Base-by-base conservation (phyloP, 306 rosid genomes). In the Dalbergia oliveri region DNA sequence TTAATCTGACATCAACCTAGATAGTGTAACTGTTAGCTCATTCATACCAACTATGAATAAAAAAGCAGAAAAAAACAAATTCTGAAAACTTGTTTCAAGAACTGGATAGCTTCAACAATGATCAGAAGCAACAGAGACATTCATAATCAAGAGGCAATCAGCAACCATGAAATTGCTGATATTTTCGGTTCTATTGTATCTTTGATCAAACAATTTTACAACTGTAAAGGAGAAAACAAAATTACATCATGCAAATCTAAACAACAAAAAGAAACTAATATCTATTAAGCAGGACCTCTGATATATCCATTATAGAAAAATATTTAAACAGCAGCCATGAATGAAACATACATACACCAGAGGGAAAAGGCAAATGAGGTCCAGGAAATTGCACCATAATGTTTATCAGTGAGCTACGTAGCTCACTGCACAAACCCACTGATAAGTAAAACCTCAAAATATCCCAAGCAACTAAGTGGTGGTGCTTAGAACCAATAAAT, bases 21-120 rank as follows among this genome's bases (percentile, higher is more conserved):
- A 26, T 26, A 26, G 31, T 26, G 31, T 26, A 26, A 26, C 1
- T 26, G 31, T 14, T 37, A 63, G 33, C 66, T 72, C 23, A 26
- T 69, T 70, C 78, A 82, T 10, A 33, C 47, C 8, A 41, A 51
- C 58, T 47, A 44, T 7, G 12, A 63, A 82, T 11, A 6, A 51
- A 43, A 47, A 31, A 10, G 31, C 31, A 26, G 31, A 26, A 26
- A 26, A 26, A 26, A 26, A 21, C 1, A 26, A 26, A 26, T 26
- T 26, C 31, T 26, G 31, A 26, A 26, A 26, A 26, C 31, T 26
- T 26, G 3, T 26, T 26, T 26, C 31, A 26, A 26, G 31, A 26
- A 26, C 31, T 26, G 31, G 31, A 26, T 26, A 26, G 31, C 21
- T 72, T 23, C 10, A 49, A 16, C 37, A 35, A 23, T 39, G 14